phyloP scores from a whole-genome alignment of 805 yeast species.

The Candida chauliodis region DNA sequence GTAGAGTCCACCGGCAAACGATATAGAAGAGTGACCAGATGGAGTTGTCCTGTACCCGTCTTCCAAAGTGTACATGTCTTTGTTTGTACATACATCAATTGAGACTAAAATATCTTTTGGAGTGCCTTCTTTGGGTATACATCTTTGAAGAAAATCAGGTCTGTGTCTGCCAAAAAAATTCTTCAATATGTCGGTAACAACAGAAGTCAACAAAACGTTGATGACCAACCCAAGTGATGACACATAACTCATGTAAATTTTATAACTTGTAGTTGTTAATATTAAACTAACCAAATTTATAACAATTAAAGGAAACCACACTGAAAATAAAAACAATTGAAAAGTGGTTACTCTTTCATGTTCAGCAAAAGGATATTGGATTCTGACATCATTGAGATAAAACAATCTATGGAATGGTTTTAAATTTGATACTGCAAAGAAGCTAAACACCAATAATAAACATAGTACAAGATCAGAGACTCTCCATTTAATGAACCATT shows the following conservation, averaged over 20 bases:
- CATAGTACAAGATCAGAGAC: conserved; percentile 21
- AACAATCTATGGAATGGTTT: conserved; percentile 79
- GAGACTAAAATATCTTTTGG: conserved; percentile 58
- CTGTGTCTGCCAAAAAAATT: conserved; percentile 85
- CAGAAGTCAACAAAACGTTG: conserved; percentile 55
- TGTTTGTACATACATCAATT: conserved; percentile 62
- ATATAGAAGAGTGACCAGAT: conserved; percentile 72
- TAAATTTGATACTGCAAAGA: conserved; percentile 20
- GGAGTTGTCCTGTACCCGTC: conserved; percentile 85
- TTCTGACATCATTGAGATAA: conserved; percentile 66
- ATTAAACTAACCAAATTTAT: conserved; percentile 36
- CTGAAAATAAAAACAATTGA: conserved; percentile 53
- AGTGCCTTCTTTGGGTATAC: conserved; percentile 62
- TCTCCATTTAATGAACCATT: conserved; percentile 25
- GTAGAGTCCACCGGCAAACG: conserved; percentile 67
- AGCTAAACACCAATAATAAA: conserved; percentile 19
- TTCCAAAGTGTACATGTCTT: conserved; percentile 28
- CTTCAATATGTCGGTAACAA: conserved; percentile 71
- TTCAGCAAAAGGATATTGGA: conserved; percentile 78
- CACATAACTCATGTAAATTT: conserved; percentile 56
- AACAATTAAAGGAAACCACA: conserved; percentile 44
- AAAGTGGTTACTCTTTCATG: conserved; percentile 64
- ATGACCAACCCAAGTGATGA: conserved; percentile 65
- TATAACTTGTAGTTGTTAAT: conserved; percentile 49
- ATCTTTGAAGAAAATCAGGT: conserved; percentile 88